Evolutionary conservation across 257 asterid genomes (phyloP).

Genomic region (Nicotiana tomentosiformis): DNA sequence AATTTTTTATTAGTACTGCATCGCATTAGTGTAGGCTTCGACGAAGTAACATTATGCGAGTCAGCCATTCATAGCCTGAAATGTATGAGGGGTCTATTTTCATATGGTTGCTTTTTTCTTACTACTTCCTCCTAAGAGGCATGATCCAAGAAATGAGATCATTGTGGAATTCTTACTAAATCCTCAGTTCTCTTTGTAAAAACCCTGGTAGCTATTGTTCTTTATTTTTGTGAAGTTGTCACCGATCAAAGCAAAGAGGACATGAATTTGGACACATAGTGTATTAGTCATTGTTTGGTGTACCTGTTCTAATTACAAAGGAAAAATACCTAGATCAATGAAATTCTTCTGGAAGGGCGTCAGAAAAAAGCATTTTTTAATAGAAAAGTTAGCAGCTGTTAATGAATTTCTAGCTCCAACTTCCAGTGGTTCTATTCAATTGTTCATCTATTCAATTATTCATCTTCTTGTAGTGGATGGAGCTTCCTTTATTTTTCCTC

Average conservation of each 20-base stretch:
- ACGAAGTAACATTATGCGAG: background rate
- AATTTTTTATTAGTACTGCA: background rate
- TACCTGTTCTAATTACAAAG: background rate
- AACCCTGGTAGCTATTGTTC: too few relatives aligned
- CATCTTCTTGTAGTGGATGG: background rate
- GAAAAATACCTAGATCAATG: background rate
- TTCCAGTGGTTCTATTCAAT: background rate
- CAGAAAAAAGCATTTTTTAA: too few relatives aligned
- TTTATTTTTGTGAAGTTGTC: background rate
- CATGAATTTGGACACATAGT: background rate
- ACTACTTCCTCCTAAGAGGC: background rate
- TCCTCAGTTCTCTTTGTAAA: too few relatives aligned
- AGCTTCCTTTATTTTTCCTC: too few relatives aligned
- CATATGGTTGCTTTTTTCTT: background rate
- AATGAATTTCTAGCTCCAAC: background rate
- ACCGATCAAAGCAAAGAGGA: background rate
- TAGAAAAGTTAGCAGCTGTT: background rate
- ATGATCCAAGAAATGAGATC: background rate
- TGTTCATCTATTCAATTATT: background rate
- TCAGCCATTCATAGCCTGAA: background rate
- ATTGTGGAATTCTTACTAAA: background rate
- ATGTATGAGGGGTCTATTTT: background rate
- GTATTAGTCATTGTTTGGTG: background rate
- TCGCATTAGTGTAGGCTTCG: background rate
- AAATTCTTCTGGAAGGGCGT: background rate